phyloP scores from a whole-genome alignment of 495 filamentous ascomycete species.

The Hypoxylon cercidicola region DNA sequence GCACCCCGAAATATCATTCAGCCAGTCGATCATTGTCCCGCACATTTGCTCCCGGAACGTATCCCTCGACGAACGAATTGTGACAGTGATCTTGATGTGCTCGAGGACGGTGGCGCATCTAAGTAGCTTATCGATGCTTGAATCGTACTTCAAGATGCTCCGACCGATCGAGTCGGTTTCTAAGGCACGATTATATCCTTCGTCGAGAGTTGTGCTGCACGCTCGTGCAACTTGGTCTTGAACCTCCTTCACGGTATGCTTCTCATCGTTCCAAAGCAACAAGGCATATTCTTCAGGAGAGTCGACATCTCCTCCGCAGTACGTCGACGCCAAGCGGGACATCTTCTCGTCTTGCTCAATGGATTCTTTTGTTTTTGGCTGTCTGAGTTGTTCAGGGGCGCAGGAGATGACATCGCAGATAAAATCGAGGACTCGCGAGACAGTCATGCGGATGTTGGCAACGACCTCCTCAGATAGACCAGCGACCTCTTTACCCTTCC shows the following conservation, averaged over 20 bases:
- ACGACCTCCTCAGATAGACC: conserved; percentile 77
- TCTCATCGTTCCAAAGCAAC: conserved; percentile 98
- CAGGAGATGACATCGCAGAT: conserved; percentile 97
- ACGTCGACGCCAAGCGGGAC: conserved; percentile 78
- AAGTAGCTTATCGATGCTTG: conserved; percentile 75
- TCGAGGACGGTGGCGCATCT: conserved; percentile 84
- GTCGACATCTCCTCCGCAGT: conserved; percentile 72
- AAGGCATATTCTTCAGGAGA: conserved; percentile 77
- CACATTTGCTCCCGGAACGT: conserved; percentile 99
- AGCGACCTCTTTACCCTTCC: conserved; percentile 69
- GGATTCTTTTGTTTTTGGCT: conserved; percentile 80
- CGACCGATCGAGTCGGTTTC: conserved; percentile 90
- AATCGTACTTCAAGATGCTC: conserved; percentile 80
- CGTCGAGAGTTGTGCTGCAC: conserved; percentile 75
- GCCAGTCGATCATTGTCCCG: conserved; percentile 96
- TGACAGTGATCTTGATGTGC: conserved; percentile 94
- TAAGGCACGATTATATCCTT: conserved; percentile 78
- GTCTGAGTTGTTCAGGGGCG: conserved; percentile 91
- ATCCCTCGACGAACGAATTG: conserved; percentile 90
- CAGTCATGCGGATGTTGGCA: conserved; percentile 80
- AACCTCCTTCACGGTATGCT: conserved; percentile 95
- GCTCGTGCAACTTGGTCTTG: conserved; percentile 88
- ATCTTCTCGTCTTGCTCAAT: conserved; percentile 83
- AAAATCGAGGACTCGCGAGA: conserved; percentile 88
- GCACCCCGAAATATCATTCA: conserved; percentile 91